Base-by-base conservation (phyloP, 139 green algal genomes). In the Pseudopediastrum boryanum region DNA sequence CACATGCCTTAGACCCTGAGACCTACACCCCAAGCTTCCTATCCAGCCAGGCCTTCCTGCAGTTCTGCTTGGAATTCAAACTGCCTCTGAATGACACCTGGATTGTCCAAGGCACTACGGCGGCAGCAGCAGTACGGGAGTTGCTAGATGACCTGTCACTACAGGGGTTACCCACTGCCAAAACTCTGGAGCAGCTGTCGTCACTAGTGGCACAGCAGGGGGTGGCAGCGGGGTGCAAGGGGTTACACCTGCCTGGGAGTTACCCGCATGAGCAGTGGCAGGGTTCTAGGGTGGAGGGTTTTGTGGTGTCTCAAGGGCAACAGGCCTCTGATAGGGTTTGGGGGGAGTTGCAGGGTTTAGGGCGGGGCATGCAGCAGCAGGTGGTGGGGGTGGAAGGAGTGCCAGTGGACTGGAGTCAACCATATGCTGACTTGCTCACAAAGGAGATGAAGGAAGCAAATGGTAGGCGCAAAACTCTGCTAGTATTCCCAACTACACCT, bases 191-290 rank as follows among this genome's bases (percentile, higher is more conserved):
- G 29, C 25, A 35, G 38, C 76, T 86, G 19, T 56, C 65, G 4
- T 8, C 12, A 1, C 42, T 86, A 7, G 62, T 79, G 19, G 29
- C 54, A 25, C 39, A 43, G 69, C 42, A 35, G 33, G 13, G 46
- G 1, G 4, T 27, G 50, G 23, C 42, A 67, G 10, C 38, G 71
- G 16, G 64, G 50, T 8, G 13, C 23, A 4, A 56, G 56, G 21
- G 54, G 35, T 10, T 88, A 62, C 77, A 88, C 54, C 67, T 91
- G 13, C 46, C 72, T 0, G 87, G 87, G 21, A 87, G 75, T 5
- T 91, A 91, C 79, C 87, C 87, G 9, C 87, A 91, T 38, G 77
- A 83, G 4, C 39, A 89, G 77, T 91, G 87, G 87, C 87, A 91
- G 69, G 87, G 87, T 21, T 50, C 44, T 5, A 56, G 87, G 4